These are phyloP conservation scores for Cryptosporidium ryanae DNA, from an alignment of 169 alveolate genomes.

Conservation along the genomic window DNA sequence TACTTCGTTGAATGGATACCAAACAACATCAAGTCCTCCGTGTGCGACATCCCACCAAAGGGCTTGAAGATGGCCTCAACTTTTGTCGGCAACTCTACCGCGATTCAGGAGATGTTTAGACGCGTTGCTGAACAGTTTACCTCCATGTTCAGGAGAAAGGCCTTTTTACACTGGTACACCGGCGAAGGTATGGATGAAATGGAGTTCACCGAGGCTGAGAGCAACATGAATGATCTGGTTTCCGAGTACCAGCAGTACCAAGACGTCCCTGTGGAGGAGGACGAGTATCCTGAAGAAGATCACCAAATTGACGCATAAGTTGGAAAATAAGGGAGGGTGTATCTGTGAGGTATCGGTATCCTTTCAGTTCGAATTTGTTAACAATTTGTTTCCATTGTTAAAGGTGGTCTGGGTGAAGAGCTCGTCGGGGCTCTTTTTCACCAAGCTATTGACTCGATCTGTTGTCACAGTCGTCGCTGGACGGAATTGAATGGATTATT, in stretches of 20 bases:
- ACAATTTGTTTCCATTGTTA: no score
- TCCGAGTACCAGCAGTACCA: slow-evolving; percentile 98
- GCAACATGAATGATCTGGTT: slow-evolving; percentile 97
- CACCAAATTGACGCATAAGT: slow-evolving; percentile 56
- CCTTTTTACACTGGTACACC: slow-evolving; percentile 97
- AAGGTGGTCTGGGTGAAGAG: not conserved
- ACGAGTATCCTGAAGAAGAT: slow-evolving; percentile 92
- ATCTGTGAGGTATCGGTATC: no score
- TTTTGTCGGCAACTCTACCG: slow-evolving; percentile 97
- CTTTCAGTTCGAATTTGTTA: no score
- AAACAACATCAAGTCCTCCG: slow-evolving; percentile 96
- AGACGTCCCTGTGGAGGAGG: slow-evolving; percentile 97
- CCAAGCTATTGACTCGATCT: no score
- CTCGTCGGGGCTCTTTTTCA: not conserved
- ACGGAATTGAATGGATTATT: no score
- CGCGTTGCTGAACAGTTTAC: slow-evolving; percentile 97
- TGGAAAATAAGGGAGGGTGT: not conserved
- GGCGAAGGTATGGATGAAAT: slow-evolving; percentile 99
- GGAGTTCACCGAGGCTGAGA: slow-evolving; percentile 99
- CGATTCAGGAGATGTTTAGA: slow-evolving; percentile 97
- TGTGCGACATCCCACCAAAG: slow-evolving; percentile 98
- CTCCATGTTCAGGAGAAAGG: slow-evolving; percentile 98
- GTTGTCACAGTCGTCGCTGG: no score
- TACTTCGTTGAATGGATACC: slow-evolving; percentile 99
- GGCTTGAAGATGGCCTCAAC: slow-evolving; percentile 98